Percentiles rank a stretch among this genome's conserved stretches.
phyloP scores from a whole-genome alignment of 2,329 filamentous ascomycete genomes.

The Sarocladium oryzae region DNA sequence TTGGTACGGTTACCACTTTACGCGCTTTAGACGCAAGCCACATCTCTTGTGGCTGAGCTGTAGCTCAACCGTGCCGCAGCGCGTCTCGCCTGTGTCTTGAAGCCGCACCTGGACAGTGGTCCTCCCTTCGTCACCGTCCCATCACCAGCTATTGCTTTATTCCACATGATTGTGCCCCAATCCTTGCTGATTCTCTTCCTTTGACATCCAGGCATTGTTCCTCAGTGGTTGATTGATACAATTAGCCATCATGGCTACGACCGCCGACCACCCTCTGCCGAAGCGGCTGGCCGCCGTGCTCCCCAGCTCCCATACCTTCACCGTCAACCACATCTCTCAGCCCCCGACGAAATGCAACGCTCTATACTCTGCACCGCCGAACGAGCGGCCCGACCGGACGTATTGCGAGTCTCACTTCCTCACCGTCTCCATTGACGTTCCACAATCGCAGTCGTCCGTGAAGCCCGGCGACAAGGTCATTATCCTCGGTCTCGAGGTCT shows the following conservation, averaged over 20 bases:
- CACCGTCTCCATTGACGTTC: conserved; percentile 40
- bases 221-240: too few relatives aligned
- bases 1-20: too few relatives aligned
- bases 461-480: conserved; percentile 45
- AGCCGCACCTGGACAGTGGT: not conserved
- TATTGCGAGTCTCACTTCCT: conserved; percentile 81
- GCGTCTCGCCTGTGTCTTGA: not conserved
- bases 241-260: not conserved
- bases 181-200: not conserved
- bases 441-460: conserved; percentile 14
- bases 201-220: too few relatives aligned
- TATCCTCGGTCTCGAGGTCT: conserved; percentile 77
- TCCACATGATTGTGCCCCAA: not conserved
- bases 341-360: conserved; percentile 67
- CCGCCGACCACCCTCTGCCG: conserved; percentile 12
- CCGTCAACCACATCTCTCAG: conserved; percentile 80
- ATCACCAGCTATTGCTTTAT: too few relatives aligned
- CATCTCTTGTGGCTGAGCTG: not conserved
- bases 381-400: conserved; percentile 66
- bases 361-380: conserved; percentile 73
- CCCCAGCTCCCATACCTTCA: conserved; percentile 52
- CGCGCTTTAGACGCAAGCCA: not conserved
- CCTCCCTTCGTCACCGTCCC: too few relatives aligned
- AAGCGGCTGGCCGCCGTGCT: conserved; percentile 39
- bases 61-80: not conserved